A percentile compares a stretch with the other conserved stretches of the same genome.
These are phyloP conservation scores for Plasmodium gallinaceum DNA, from an alignment of 169 alveolate genomes.

Conservation along the genomic window DNA sequence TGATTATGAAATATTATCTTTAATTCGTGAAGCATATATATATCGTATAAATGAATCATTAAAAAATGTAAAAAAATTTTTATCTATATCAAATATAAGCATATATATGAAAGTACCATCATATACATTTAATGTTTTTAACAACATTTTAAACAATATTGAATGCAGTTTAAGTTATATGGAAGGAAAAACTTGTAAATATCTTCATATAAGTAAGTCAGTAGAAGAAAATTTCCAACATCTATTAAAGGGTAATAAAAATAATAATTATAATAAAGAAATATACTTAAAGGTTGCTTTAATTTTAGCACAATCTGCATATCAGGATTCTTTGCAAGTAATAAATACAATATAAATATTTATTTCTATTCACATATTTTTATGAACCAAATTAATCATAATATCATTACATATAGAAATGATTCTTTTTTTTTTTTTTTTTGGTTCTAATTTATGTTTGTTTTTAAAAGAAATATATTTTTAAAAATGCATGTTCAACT, in stretches of 20 bases:
- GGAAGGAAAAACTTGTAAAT: slow-evolving; percentile 24
- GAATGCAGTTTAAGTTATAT: slow-evolving; percentile 61
- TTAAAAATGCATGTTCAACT: neutral
- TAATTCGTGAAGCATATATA: slow-evolving; percentile 51
- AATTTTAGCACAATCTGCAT: slow-evolving; percentile 63
- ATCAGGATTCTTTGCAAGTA: slow-evolving; percentile 76
- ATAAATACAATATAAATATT: neutral
- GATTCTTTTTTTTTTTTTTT: neutral
- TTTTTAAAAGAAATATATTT: neutral
- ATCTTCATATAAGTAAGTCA: neutral
- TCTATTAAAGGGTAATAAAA: neutral
- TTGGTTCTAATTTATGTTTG: too few relatives aligned
- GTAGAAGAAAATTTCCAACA: slow-evolving; percentile 13
- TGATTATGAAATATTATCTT: slow-evolving; percentile 15
- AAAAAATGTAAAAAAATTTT: slow-evolving; percentile 23
- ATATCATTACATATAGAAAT: neutral
- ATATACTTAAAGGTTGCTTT: slow-evolving; percentile 47
- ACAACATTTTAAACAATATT: slow-evolving; percentile 36
- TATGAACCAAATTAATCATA: too few relatives aligned
- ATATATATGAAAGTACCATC: slow-evolving; percentile 50
- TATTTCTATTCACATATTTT: too few relatives aligned
- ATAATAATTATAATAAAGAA: slow-evolving; percentile 15
- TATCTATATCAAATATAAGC: slow-evolving; percentile 61
- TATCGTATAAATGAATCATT: slow-evolving; percentile 31
- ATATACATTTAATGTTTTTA: slow-evolving; percentile 12